Percentiles rank a stretch among this genome's conserved stretches.
These are phyloP conservation scores for thale cress (Arabidopsis thaliana) DNA, from an alignment of 345 rosid species.

Conservation along the genomic window DNA sequence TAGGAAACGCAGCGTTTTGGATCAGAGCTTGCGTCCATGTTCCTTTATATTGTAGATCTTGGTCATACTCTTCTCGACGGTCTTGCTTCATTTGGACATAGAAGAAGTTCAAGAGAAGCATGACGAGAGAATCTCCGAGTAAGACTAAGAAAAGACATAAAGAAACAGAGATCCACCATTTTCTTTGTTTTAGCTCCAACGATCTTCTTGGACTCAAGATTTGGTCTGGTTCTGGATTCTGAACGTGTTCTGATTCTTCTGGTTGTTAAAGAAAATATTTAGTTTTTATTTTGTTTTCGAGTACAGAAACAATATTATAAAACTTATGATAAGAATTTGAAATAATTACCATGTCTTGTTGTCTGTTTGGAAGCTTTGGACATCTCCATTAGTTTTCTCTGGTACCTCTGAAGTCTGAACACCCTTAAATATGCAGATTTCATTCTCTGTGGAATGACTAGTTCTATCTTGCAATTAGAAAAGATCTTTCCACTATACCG, in stretches of 20 bases:
- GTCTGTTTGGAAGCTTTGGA: slow-evolving; percentile 29
- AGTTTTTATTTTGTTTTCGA: background rate
- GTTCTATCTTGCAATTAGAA: background rate
- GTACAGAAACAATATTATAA: background rate
- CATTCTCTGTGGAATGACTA: background rate
- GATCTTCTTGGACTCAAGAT: slow-evolving; percentile 29
- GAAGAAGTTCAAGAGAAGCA: slow-evolving; percentile 22
- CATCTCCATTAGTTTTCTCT: slow-evolving; percentile 25
- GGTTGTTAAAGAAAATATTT: background rate
- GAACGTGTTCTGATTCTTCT: slow-evolving; percentile 32
- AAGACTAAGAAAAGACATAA: background rate
- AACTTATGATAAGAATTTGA: background rate
- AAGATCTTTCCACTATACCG: no score
- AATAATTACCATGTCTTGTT: slow-evolving; percentile 24
- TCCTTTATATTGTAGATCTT: slow-evolving; percentile 13
- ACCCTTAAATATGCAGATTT: background rate
- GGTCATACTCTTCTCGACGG: background rate
- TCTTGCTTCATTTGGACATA: background rate
- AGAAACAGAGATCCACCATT: slow-evolving; percentile 19
- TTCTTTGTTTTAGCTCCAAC: background rate
- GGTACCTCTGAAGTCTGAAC: background rate
- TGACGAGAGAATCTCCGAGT: slow-evolving; percentile 6
- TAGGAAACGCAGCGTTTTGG: slow-evolving; percentile 26
- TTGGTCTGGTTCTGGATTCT: slow-evolving; percentile 38
- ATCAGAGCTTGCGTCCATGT: slow-evolving; percentile 12